Evolutionary conservation across 441 rosid genomes (phyloP).

Genomic region (Populus hybrid): DNA sequence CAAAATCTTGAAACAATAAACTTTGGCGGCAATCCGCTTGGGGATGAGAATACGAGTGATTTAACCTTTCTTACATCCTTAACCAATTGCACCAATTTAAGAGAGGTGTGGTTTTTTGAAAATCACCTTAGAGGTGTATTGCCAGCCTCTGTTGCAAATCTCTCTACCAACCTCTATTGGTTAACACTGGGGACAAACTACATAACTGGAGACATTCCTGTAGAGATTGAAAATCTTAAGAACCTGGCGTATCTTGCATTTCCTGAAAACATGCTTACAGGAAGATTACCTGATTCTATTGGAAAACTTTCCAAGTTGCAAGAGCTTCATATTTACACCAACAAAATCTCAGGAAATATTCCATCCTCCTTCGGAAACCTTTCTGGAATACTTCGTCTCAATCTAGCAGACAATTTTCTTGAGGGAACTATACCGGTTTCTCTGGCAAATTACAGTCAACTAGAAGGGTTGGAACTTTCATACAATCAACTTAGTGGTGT

Average conservation of each 20-base stretch:
- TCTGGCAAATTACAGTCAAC: neutral
- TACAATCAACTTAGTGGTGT: conserved; percentile 19
- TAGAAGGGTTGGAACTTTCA: conserved; percentile 3
- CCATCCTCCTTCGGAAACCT: conserved; percentile 32
- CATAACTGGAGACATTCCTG: conserved; percentile 5
- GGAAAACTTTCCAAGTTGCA: conserved; percentile 12
- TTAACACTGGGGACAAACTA: neutral
- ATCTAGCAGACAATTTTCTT: neutral
- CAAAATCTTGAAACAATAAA: no score
- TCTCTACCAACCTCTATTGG: neutral
- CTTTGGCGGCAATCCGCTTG: no score
- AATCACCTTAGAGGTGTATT: conserved; percentile 11
- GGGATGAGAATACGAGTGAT: neutral
- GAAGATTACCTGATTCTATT: conserved; percentile 5
- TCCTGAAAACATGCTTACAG: conserved; percentile 7
- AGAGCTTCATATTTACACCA: neutral
- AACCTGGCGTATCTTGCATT: neutral
- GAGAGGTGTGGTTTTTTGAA: neutral
- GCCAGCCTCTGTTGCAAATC: conserved; percentile 7
- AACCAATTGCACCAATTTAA: conserved; percentile 13
- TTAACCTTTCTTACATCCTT: conserved; percentile 9
- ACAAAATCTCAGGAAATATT: conserved; percentile 10
- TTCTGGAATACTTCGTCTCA: neutral
- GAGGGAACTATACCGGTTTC: conserved; percentile 19
- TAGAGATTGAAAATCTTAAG: neutral